Base-by-base conservation (phyloP, 1,139 yeast genomes). In the Kodamaea suecica region DNA sequence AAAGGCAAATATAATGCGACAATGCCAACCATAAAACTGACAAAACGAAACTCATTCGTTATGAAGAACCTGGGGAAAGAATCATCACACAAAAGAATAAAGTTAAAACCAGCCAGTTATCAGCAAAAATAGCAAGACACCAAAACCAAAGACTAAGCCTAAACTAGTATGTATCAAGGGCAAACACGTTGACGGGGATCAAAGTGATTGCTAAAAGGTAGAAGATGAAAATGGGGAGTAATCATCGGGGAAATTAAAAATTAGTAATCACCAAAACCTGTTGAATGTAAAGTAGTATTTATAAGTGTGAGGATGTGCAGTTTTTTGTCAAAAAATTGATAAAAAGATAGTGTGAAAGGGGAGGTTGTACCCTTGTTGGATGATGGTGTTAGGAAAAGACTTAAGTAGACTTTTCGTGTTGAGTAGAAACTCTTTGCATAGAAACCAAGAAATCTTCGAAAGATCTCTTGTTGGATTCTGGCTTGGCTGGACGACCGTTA, bases 391-490 rank as follows among this genome's bases (percentile, higher is more conserved):
- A 19, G 9, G 6, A 9, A 19, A 19, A 6, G 9, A 9, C 21
- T 50, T 65, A 70, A 51, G 72, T 51, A 23, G 81, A 76, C 64
- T 76, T 76, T 78, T 88, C 97, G 75, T 88, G 97, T 75, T 87
- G 96, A 70, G 96, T 88, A 53, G 96, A 88, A 52, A 88, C 96
- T 79, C 97, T 84, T 78, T 85, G 92, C 96, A 88, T 87, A 58
- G 96, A 87, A 58, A 86, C 87, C 67, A 88, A 78, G 79, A 88
- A 88, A 72, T 88, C 97, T 77, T 88, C 97, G 50, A 88, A 70
- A 44, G 94, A 78, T 78, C 96, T 84, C 50, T 63, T 66, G 67
- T 83, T 79, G 44, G 76, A 74, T 59, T 70, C 64, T 55, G 78
- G 80, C 74, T 80, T 80, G 45, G 71, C 56, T 62, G 82, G 73